Percentiles rank a stretch among this genome's conserved stretches.
Evolutionary conservation across 2,329 filamentous ascomycete species (phyloP).

Genomic region (Colletotrichum tropicale): DNA sequence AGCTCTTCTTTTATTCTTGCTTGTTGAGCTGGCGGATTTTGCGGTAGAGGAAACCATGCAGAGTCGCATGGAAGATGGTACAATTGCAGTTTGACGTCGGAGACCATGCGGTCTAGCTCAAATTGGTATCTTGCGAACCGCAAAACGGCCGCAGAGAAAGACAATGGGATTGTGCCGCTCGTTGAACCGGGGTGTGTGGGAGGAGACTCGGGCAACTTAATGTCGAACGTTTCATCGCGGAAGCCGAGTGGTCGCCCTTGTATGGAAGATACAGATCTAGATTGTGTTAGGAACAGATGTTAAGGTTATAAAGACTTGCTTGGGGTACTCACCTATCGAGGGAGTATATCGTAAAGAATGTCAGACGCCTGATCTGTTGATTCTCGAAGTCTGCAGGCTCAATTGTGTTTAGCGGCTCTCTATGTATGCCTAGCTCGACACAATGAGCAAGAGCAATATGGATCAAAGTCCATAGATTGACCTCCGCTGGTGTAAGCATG

Average conservation of each 20-base stretch:
- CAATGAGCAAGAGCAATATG: slow-evolving; percentile 40
- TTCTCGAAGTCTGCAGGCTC: slow-evolving; percentile 1
- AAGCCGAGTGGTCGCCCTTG: slow-evolving; percentile 41
- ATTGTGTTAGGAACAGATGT: not conserved
- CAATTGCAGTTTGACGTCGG: slow-evolving; percentile 26
- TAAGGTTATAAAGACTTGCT: not conserved
- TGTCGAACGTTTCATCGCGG: slow-evolving; percentile 40
- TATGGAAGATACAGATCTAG: slow-evolving; percentile 38
- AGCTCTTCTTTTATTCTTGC: slow-evolving; percentile 18
- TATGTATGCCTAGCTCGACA: slow-evolving; percentile 40
- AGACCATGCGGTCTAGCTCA: slow-evolving; percentile 26
- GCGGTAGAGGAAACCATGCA: slow-evolving; percentile 12
- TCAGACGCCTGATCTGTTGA: slow-evolving; percentile 25
- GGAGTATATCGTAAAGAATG: slow-evolving; percentile 39
- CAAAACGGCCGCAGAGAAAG: slow-evolving; percentile 7
- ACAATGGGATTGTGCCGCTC: not conserved
- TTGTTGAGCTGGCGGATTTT: slow-evolving; percentile 10
- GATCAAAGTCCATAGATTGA: slow-evolving; percentile 39
- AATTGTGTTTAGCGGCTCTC: slow-evolving; percentile 26
- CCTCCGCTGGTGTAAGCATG: slow-evolving; percentile 34
- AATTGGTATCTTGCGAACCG: slow-evolving; percentile 31
- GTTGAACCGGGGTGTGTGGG: not conserved
- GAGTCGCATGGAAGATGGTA: slow-evolving; percentile 26
- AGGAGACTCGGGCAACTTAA: slow-evolving; percentile 23
- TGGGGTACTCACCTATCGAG: slow-evolving; percentile 31